phyloP scores from a whole-genome alignment of 192 early-diverging fungal genomes.

The Rhizophagus prolifer region DNA sequence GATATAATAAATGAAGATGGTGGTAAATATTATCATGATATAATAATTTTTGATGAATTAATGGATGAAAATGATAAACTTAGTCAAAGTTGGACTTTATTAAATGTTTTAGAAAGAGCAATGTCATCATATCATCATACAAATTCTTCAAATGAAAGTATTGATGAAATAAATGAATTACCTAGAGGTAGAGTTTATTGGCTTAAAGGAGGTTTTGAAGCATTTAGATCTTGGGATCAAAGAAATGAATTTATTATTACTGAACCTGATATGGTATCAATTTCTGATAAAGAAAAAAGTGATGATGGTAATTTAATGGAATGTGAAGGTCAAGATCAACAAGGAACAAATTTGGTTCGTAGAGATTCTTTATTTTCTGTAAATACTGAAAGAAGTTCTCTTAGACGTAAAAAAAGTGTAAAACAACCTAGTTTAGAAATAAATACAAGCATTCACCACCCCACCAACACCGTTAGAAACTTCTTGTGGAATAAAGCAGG shows the following conservation, averaged over 20 bases:
- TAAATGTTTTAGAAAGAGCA: conserved; percentile 45
- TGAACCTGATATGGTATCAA: background rate
- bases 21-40: conserved; percentile 23
- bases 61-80: conserved; percentile 45
- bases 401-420: conserved; percentile 12
- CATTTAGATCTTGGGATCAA: conserved; percentile 43
- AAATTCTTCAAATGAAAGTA: conserved; percentile 4
- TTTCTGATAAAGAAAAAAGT: background rate
- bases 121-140: conserved; percentile 22
- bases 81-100: conserved; percentile 52
- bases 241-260: conserved; percentile 32
- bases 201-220: conserved; percentile 53
- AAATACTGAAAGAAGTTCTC: conserved; percentile 32
- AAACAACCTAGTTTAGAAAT: background rate
- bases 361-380: conserved; percentile 44
- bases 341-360: conserved; percentile 13
- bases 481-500: background rate
- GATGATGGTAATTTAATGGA: conserved; percentile 17
- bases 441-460: background rate
- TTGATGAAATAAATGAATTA: background rate
- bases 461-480: background rate
- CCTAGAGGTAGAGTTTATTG: conserved; percentile 36
- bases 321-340: background rate
- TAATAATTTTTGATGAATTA: conserved; percentile 50
- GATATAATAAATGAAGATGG: conserved; percentile 25